Percentiles rank a stretch among this genome's conserved stretches.
phyloP scores from a whole-genome alignment of 305 asterid species.

The Ilex paraguariensis region DNA sequence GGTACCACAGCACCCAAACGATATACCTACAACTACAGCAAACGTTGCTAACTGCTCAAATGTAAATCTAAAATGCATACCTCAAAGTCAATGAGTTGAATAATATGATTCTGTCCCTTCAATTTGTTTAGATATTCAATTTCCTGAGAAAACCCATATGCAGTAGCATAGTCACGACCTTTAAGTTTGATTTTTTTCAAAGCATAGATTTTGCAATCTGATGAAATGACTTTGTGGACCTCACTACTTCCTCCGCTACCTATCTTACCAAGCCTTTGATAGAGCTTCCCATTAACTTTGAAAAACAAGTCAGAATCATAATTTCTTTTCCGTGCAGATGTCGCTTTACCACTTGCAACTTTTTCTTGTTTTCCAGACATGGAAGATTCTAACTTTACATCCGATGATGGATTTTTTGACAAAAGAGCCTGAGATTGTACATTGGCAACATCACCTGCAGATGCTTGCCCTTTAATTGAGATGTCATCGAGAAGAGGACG shows the following conservation, averaged over 20 bases:
- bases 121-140: conserved; percentile 70
- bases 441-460: conserved; percentile 18
- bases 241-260: conserved; percentile 99
- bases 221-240: conserved; percentile 93
- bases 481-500: conserved; percentile 28
- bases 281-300: conserved; percentile 91
- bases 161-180: conserved; percentile 98
- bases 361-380: conserved; percentile 59
- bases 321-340: conserved; percentile 68
- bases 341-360: conserved; percentile 50
- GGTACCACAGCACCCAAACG: no score
- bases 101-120: conserved; percentile 83
- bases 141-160: conserved; percentile 96
- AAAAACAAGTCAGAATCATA: conserved; percentile 85
- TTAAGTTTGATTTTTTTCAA: conserved; percentile 88
- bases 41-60: conserved; percentile 12
- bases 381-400: conserved; percentile 42
- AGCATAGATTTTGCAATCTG: conserved; percentile 87
- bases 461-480: conserved; percentile 28
- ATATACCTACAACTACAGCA: background rate
- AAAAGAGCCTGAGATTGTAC: conserved; percentile 39
- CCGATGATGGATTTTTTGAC: conserved; percentile 33
- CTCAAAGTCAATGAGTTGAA: conserved; percentile 94
- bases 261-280: conserved; percentile 97
- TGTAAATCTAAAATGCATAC: conserved; percentile 28